A percentile compares a stretch with the other conserved stretches of the same genome.
These are phyloP conservation scores for Stipa capillata DNA, from an alignment of 176 grass and related monocot genomes.

Conservation along the genomic window DNA sequence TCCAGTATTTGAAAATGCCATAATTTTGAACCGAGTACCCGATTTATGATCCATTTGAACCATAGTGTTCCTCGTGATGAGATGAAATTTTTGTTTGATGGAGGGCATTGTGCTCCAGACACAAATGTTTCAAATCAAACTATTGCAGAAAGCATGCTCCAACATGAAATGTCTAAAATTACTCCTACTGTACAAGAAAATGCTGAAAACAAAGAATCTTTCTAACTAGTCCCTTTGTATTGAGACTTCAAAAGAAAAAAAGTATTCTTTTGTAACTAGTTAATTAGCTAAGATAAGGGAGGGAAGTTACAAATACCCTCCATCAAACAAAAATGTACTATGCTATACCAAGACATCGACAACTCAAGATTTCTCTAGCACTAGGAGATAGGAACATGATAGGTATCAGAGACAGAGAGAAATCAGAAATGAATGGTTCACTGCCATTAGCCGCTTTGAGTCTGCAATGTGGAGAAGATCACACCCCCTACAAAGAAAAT, in stretches of 20 bases:
- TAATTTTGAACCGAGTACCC: too few species aligned
- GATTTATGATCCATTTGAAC: too few species aligned
- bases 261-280: background rate
- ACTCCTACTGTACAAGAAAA: background rate
- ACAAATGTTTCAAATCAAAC: too few species aligned
- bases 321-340: background rate
- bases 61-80: too few species aligned
- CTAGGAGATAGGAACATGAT: background rate
- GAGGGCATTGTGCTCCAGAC: too few species aligned
- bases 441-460: slow-evolving; percentile 7
- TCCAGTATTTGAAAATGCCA: too few species aligned
- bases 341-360: background rate
- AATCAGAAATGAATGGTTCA: slow-evolving; percentile 28
- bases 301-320: background rate
- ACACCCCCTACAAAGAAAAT: background rate
- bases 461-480: background rate
- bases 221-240: background rate
- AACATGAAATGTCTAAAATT: background rate
- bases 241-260: background rate
- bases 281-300: background rate
- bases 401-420: background rate
- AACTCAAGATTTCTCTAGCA: too few species aligned
- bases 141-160: too few species aligned
- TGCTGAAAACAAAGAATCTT: background rate
- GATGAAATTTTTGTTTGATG: too few species aligned